phyloP scores from a whole-genome alignment of 805 yeast genomes.

The Candida alai region DNA sequence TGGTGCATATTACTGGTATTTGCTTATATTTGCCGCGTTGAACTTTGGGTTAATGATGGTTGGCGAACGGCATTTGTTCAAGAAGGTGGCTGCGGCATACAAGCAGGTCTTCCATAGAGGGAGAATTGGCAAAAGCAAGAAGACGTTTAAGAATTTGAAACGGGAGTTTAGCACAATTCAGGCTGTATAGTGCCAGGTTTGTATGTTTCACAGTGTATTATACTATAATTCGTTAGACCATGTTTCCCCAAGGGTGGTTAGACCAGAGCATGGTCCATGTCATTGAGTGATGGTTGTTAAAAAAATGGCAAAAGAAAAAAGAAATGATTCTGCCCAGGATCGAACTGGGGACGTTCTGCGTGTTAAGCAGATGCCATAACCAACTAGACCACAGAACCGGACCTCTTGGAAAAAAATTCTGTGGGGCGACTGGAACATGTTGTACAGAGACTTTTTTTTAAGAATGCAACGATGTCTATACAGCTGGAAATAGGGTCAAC shows the following conservation, averaged over 20 bases:
- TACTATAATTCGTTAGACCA: too few species aligned
- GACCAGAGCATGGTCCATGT: too few species aligned
- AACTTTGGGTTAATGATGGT: constrained; percentile 48
- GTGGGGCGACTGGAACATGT: too few species aligned
- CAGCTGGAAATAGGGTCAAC: too few species aligned
- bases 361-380: constrained; percentile 99
- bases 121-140: constrained; percentile 28
- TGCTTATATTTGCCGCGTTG: constrained; percentile 42
- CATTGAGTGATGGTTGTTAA: too few species aligned
- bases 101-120: constrained; percentile 29
- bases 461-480: too few species aligned
- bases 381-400: constrained; percentile 98
- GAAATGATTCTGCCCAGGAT: constrained; percentile 98
- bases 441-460: background rate
- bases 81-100: constrained; percentile 34
- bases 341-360: constrained; percentile 99
- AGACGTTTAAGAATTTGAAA: constrained; percentile 35
- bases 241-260: too few species aligned
- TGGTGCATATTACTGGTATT: constrained; percentile 43
- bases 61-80: constrained; percentile 45
- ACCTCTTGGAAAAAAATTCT: too few species aligned
- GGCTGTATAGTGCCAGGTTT: constrained; percentile 5
- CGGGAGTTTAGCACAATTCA: constrained; percentile 11
- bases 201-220: too few species aligned
- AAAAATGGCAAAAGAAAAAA: constrained; percentile 21